Percentiles rank a stretch among this genome's conserved stretches.
These are phyloP conservation scores for Saccharomyces hybrid DNA, from an alignment of 1,139 yeast genomes.

Conservation along the genomic window DNA sequence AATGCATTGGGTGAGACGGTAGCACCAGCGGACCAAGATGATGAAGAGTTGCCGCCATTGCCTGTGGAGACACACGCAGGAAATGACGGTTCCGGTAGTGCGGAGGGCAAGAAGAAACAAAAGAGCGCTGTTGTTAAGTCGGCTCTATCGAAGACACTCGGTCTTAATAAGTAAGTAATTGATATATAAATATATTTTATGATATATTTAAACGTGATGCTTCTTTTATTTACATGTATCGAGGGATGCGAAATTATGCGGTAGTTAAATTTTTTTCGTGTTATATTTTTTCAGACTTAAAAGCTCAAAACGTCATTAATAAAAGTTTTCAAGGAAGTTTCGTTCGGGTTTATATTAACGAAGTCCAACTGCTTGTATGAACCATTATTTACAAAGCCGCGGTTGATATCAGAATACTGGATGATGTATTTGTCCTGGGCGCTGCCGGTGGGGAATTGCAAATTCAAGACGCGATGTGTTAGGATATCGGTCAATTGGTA, in stretches of 20 bases:
- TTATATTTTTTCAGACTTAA: neutral
- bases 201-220: neutral
- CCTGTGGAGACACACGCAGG: slow-evolving; percentile 19
- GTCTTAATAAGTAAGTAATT: slow-evolving; percentile 2
- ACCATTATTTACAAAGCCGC: slow-evolving; percentile 51
- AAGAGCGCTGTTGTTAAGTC: neutral
- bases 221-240: neutral
- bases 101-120: slow-evolving; percentile 5
- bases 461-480: slow-evolving; percentile 39
- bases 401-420: slow-evolving; percentile 43
- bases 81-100: slow-evolving; percentile 3
- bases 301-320: neutral
- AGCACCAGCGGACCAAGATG: slow-evolving; percentile 44
- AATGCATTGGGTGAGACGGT: slow-evolving; percentile 67
- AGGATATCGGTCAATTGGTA: slow-evolving; percentile 27
- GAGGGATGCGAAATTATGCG: neutral
- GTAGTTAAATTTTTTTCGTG: neutral
- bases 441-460: slow-evolving; percentile 29
- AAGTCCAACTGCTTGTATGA: slow-evolving; percentile 42
- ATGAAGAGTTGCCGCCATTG: slow-evolving; percentile 39
- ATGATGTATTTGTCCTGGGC: slow-evolving; percentile 32
- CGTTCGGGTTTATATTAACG: neutral
- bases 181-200: neutral
- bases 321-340: neutral
- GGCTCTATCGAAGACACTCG: slow-evolving; percentile 7